Evolutionary conservation across 495 filamentous ascomycete species (phyloP), one percentile per base, ranked within the genome.

Genomic region (Neurospora sp.): DNA sequence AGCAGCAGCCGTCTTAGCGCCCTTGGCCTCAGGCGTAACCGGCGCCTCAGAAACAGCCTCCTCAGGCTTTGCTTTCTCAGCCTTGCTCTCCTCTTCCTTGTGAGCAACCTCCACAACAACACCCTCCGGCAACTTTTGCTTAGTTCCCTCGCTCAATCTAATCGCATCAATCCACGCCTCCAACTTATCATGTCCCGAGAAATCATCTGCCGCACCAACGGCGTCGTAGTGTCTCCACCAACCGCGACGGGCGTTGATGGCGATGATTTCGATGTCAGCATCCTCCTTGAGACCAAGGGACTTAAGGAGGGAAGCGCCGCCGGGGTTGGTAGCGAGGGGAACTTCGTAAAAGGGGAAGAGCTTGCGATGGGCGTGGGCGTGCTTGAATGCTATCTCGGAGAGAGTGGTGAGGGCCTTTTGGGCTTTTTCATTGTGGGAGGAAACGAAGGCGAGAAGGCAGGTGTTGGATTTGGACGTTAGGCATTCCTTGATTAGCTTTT

Each of bases 111-210:
- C 37, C 0, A 66, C 31, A 44, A 97, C 81, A 46, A 97, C 75
- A 11, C 88, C 90, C 66, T 91, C 92, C 5, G 95, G 94, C 48
- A 98, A 77, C 84, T 90, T 92, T 80, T 90, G 87, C 86, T 94
- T 97, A 27, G 86, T 80, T 7, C 92, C 91, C 76, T 97, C 96
- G 66, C 94, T 93, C 79, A 99, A 84, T 35, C 92, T 88, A 75
- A 98, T 93, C 4, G 87, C 88, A 80, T 99, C 96, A 74, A 98
- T 86, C 94, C 94, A 98, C 71, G 85, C 83, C 81, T 97, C 93
- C 42, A 98, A 82, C 11, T 86, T 85, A 40, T 85, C 85, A 39
- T 86, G 78, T 12, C 84, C 85, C 12, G 54, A 66, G 74, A 89
- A 92, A 31, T 90, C 87, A 18, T 78, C 82, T 5, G 84, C 82